Conservation (phyloP, 352 stramenopile genomes). For the Globisporangium recalcitrans region DNA sequence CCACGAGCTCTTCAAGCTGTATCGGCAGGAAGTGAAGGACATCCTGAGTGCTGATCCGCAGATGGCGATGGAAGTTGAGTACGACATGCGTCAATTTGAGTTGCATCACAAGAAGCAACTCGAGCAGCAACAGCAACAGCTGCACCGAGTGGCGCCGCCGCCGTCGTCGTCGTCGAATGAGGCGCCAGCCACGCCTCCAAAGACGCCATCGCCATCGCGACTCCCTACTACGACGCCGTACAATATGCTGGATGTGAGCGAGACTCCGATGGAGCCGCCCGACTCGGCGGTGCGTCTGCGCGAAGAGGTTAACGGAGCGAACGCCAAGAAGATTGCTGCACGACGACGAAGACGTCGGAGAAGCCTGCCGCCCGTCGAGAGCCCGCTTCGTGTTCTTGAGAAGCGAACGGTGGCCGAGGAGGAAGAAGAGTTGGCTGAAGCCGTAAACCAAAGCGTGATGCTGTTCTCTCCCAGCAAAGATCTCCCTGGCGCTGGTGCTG, state of each 20-base stretch:
- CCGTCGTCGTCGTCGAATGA: not conserved
- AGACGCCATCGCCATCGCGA: constrained; percentile 23
- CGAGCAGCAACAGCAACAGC: constrained; percentile 32
- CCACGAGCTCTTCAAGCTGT: constrained; percentile 91
- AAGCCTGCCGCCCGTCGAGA: constrained; percentile 45
- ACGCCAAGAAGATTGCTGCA: constrained; percentile 21
- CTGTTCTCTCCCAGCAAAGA: constrained; percentile 55
- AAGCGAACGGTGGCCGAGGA: constrained; percentile 26
- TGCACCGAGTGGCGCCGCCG: constrained; percentile 3
- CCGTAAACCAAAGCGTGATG: constrained; percentile 5
- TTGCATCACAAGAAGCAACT: constrained; percentile 51
- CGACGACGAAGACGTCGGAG: constrained; percentile 27
- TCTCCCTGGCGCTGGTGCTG: constrained; percentile 18
- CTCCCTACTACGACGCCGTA: constrained; percentile 17
- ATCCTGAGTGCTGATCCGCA: constrained; percentile 91
- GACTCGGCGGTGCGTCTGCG: constrained; percentile 23
- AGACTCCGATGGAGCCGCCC: constrained; percentile 24
- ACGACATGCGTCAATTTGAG: constrained; percentile 88
- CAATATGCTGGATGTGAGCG: constrained; percentile 32
- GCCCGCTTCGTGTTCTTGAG: constrained; percentile 28
- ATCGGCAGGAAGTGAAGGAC: constrained; percentile 91
- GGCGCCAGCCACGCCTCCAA: constrained; percentile 13
- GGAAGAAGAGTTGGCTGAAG: constrained; percentile 25
- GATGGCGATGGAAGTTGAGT: constrained; percentile 95
- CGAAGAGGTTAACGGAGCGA: constrained; percentile 23